Conservation (phyloP, 106 monocot species). For the Allium cepa region DNA sequence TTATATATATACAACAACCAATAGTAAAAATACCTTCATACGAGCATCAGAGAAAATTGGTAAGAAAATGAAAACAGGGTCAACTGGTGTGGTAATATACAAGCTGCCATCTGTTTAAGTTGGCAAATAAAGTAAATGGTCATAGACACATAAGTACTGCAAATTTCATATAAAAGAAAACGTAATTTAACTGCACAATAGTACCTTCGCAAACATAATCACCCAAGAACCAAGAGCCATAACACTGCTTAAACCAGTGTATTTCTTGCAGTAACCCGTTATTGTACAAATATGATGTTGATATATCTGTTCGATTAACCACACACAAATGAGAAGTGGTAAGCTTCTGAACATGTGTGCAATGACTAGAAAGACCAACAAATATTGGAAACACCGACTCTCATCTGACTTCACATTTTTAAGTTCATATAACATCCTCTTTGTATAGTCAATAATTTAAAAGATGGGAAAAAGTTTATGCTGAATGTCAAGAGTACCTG, state of each 20-base stretch:
- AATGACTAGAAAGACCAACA: neutral
- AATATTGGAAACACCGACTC: neutral
- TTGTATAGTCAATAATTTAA: neutral
- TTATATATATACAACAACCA: too few relatives aligned
- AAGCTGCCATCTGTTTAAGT: conserved; percentile 70
- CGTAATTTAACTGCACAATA: conserved; percentile 25
- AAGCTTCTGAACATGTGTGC: neutral
- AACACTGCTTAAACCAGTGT: conserved; percentile 93
- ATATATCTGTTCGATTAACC: conserved; percentile 32
- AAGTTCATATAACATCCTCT: neutral
- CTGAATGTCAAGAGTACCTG: conserved; percentile 3
- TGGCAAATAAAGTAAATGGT: conserved; percentile 2
- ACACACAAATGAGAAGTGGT: neutral
- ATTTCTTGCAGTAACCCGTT: conserved; percentile 60
- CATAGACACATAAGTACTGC: neutral
- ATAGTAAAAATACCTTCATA: conserved; percentile 48
- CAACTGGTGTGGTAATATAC: conserved; percentile 69
- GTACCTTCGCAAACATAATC: conserved; percentile 45
- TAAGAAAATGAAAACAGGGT: conserved; percentile 77
- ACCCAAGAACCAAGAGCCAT: conserved; percentile 90
- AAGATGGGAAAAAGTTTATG: neutral
- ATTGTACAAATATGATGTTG: conserved; percentile 39
- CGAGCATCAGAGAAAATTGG: conserved; percentile 74
- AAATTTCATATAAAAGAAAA: neutral
- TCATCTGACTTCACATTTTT: neutral